Conservation (phyloP, 1,284 basidiomycete species). For the Naganishia albida region DNA sequence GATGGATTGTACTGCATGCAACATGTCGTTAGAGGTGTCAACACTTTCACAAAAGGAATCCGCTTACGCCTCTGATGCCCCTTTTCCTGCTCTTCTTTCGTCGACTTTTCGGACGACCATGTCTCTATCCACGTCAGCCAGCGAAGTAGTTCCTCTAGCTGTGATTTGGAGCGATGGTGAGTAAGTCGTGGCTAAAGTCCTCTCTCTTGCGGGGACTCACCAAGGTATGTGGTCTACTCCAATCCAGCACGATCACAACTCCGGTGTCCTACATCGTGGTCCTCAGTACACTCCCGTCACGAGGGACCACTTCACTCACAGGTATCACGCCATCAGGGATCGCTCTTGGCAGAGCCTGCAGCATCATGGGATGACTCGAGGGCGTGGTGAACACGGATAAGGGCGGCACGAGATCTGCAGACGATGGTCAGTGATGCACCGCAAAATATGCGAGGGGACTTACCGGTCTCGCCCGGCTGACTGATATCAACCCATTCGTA, state of each 20-base stretch:
- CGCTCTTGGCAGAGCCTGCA: slow-evolving; percentile 77
- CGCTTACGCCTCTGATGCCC: slow-evolving; percentile 77
- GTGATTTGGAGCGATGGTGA: neutral
- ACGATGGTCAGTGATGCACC: slow-evolving; percentile 33
- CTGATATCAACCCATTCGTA: slow-evolving; percentile 83
- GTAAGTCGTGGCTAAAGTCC: neutral
- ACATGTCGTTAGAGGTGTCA: neutral
- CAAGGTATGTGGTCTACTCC: slow-evolving; percentile 91
- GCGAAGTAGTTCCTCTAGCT: slow-evolving; percentile 73
- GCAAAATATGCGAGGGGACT: slow-evolving; percentile 36
- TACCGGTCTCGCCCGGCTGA: slow-evolving; percentile 86
- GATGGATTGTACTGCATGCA: slow-evolving; percentile 72
- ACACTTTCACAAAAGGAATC: slow-evolving; percentile 6
- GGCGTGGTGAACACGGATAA: slow-evolving; percentile 87
- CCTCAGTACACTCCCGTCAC: neutral
- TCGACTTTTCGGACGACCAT: slow-evolving; percentile 60
- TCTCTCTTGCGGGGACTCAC: slow-evolving; percentile 34
- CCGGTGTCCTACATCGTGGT: slow-evolving; percentile 65
- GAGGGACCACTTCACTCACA: slow-evolving; percentile 37
- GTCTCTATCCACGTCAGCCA: slow-evolving; percentile 84
- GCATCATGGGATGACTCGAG: slow-evolving; percentile 71
- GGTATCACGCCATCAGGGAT: slow-evolving; percentile 62
- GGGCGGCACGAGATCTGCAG: slow-evolving; percentile 58
- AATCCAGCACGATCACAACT: slow-evolving; percentile 87
- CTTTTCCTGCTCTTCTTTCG: slow-evolving; percentile 66